Conservation (phyloP, 164 flowering plant genomes). For the Tetracentron sinense region DNA sequence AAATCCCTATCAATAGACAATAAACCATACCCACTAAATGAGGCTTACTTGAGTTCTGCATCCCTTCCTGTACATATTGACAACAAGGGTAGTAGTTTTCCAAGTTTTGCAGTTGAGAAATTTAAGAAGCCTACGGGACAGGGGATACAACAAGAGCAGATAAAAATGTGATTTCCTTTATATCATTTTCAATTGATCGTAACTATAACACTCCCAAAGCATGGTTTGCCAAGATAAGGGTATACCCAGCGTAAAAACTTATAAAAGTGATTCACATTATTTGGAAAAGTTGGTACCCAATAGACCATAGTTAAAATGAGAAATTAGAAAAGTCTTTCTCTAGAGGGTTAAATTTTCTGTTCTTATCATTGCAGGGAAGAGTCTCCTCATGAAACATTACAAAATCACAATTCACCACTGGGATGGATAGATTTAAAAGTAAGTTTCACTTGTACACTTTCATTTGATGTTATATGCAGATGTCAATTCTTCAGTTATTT, state of each 20-base stretch:
- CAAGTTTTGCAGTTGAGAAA: conserved; percentile 26
- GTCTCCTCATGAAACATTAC: conserved; percentile 39
- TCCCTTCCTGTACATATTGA: conserved; percentile 40
- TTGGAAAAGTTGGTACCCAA: neutral
- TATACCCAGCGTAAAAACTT: neutral
- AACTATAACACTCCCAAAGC: neutral
- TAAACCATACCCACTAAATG: conserved; percentile 38
- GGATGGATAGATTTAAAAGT: conserved; percentile 63
- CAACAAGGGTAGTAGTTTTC: conserved; percentile 27
- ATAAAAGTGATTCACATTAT: neutral
- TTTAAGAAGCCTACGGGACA: conserved; percentile 32
- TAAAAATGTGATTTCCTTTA: conserved; percentile 42
- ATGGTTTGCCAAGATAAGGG: neutral
- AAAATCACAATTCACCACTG: conserved; percentile 54
- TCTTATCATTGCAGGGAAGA: conserved; percentile 51
- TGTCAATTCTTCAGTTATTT: conserved; percentile 2
- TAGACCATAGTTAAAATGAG: neutral
- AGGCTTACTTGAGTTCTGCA: conserved; percentile 40
- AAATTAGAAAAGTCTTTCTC: neutral
- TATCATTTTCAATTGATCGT: neutral
- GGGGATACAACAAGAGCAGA: conserved; percentile 35
- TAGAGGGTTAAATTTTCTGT: neutral
- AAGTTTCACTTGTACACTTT: conserved; percentile 26
- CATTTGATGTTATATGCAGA: neutral
- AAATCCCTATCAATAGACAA: conserved; percentile 85